Percentiles rank a stretch among this genome's conserved stretches.
These are phyloP conservation scores for Colletotrichum liaoningense DNA, from an alignment of 2,329 filamentous ascomycete species.

Conservation along the genomic window DNA sequence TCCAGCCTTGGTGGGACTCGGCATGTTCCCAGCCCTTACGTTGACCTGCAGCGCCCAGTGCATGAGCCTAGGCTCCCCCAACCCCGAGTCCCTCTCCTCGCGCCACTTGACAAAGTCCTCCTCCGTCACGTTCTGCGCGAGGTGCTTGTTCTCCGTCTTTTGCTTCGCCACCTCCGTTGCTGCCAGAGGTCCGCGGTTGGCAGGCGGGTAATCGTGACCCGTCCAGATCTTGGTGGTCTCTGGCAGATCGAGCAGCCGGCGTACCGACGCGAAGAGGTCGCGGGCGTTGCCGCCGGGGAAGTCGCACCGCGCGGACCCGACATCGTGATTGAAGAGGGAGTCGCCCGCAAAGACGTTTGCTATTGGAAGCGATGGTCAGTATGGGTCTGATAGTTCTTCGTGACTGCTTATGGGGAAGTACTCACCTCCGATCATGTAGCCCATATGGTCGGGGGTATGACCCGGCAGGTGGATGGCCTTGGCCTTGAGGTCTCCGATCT, in stretches of 20 bases:
- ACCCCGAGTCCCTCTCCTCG: conserved; percentile 52
- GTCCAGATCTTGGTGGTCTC: conserved; percentile 61
- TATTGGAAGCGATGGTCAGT: not conserved
- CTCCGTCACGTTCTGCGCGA: conserved; percentile 53
- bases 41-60: conserved; percentile 65
- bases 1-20: conserved; percentile 44
- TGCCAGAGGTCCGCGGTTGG: conserved; percentile 45
- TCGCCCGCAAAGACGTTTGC: conserved; percentile 56
- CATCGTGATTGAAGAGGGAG: conserved; percentile 58
- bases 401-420: not conserved
- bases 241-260: conserved; percentile 54
- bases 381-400: not conserved
- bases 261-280: conserved; percentile 56
- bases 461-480: conserved; percentile 58
- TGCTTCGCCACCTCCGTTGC: conserved; percentile 60
- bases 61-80: conserved; percentile 59
- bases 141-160: conserved; percentile 58
- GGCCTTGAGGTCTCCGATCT: conserved; percentile 51
- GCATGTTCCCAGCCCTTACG: conserved; percentile 60
- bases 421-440: conserved; percentile 54
- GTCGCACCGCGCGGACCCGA: conserved; percentile 62
- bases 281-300: conserved; percentile 61
- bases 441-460: conserved; percentile 62
- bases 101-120: conserved; percentile 58
- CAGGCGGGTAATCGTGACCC: conserved; percentile 65